Base-by-base conservation (phyloP, 768 basidiomycete species). In the Hygrophorus russula region DNA sequence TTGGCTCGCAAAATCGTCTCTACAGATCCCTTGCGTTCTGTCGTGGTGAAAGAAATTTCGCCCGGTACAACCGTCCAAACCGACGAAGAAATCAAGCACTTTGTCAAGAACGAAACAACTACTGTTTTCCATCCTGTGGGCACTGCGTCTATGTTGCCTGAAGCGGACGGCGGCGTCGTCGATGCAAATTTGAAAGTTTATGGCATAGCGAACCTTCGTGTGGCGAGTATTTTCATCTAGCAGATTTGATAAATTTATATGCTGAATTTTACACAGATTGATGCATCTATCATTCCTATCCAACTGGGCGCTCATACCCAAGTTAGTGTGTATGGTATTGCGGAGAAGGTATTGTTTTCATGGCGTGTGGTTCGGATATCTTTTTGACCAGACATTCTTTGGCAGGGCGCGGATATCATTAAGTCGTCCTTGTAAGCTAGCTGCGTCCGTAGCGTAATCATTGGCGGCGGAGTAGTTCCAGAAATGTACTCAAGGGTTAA, bases 81-180 rank as follows among this genome's bases (percentile, higher is more conserved):
- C 2, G 42, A 51, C 38, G 48, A 50, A 3, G 51, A 49, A 18
- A n/a, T 54, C 2, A 39, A 39, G 13, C 48, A 43, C 0, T 54
- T 37, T 18, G 40, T 56, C 36, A 47, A 48, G 33, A 17, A 30
- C 18, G 47, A 29, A 12, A 18, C 48, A 3, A 24, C 11, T 4
- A 49, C 46, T 6, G 33, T 39, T 1, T 47, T 46, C 33, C 56
- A 60, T 39, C 57, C 53, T 10, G 44, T 53, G 8, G 54, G 61
- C 13, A 61, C 61, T 2, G 53, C 53, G 1, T 44, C 56, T 7
- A 61, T 66, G 61, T 42, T 61, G 10, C 59, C 61, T 5, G 42
- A 38, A 27, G 47, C 46, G 10, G 39, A 51, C 12, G 64, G 63
- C 3, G 54, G 56, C 14, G 54, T 53, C 9, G 56, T 57, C 3